These are phyloP conservation scores for Coniochaeta pulveracea DNA, from an alignment of 2,329 filamentous ascomycete genomes.

Conservation along the genomic window DNA sequence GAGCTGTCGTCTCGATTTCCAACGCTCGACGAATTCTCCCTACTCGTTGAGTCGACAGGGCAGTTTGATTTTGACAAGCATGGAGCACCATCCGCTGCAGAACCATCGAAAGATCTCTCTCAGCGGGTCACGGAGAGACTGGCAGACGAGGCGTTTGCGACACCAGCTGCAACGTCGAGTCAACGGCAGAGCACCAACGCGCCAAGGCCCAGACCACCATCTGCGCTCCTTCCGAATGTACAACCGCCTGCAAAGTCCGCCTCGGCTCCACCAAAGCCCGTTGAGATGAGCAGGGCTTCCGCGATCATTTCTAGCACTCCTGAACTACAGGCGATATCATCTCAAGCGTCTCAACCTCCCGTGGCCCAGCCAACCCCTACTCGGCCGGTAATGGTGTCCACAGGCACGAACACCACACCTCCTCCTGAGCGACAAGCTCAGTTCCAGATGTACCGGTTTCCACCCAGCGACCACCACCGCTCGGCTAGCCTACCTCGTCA, in stretches of 20 bases:
- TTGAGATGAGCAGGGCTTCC: slow-evolving; percentile 47
- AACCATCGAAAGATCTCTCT: slow-evolving; percentile 44
- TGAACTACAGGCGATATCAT: slow-evolving; percentile 46
- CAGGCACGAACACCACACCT: slow-evolving; percentile 70
- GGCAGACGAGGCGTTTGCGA: slow-evolving; percentile 68
- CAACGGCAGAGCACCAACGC: slow-evolving; percentile 18
- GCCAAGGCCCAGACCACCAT: slow-evolving; percentile 17
- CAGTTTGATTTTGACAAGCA: slow-evolving; percentile 73
- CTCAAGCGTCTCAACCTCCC: slow-evolving; percentile 23
- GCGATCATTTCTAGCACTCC: slow-evolving; percentile 53
- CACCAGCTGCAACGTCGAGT: slow-evolving; percentile 15
- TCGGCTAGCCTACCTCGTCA: slow-evolving; percentile 27
- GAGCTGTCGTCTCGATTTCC: slow-evolving; percentile 82
- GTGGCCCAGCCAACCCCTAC: slow-evolving; percentile 17
- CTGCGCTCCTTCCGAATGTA: slow-evolving; percentile 13
- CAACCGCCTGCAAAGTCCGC: slow-evolving; percentile 23
- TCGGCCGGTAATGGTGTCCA: slow-evolving; percentile 36
- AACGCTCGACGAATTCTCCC: slow-evolving; percentile 82
- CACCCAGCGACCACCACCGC: slow-evolving; percentile 24
- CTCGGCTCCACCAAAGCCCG: slow-evolving; percentile 28
- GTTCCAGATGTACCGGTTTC: slow-evolving; percentile 30
- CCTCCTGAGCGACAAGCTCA: slow-evolving; percentile 37
- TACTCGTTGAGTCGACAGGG: slow-evolving; percentile 72
- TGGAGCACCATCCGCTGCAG: slow-evolving; percentile 31
- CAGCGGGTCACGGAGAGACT: slow-evolving; percentile 64